Conservation (phyloP, 768 basidiomycete genomes). For the Russula foetens region DNA sequence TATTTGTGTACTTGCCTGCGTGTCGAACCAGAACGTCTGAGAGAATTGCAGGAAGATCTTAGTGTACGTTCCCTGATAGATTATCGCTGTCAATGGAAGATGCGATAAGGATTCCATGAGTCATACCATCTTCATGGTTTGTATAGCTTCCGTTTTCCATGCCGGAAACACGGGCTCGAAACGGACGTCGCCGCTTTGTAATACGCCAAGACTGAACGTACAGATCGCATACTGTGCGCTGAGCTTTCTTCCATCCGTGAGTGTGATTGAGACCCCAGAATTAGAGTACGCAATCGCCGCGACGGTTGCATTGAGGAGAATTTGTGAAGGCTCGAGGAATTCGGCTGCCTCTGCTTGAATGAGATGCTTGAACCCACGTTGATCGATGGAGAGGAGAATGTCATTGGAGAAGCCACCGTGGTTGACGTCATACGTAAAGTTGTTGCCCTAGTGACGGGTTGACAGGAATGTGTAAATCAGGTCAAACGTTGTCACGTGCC, state of each 20-base stretch:
- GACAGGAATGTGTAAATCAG: too few relatives aligned
- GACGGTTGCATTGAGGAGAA: slow-evolving; percentile 44
- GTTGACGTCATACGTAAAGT: slow-evolving; percentile 45
- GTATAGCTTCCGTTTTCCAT: slow-evolving; percentile 56
- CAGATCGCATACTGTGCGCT: slow-evolving; percentile 25
- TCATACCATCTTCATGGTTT: slow-evolving; percentile 49
- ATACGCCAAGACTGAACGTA: slow-evolving; percentile 43
- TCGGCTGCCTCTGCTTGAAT: slow-evolving; percentile 46
- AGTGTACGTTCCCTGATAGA: not conserved
- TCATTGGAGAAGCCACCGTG: slow-evolving; percentile 49
- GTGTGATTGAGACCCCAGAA: slow-evolving; percentile 37
- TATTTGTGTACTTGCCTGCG: slow-evolving; percentile 24
- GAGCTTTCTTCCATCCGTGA: slow-evolving; percentile 24
- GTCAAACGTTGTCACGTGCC: too few relatives aligned
- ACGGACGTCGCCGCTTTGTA: slow-evolving; percentile 29
- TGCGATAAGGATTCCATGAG: too few relatives aligned
- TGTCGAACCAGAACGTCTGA: slow-evolving; percentile 13
- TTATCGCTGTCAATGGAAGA: not conserved
- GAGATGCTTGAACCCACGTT: slow-evolving; percentile 49
- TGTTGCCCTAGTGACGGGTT: slow-evolving; percentile 38
- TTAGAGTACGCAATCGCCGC: slow-evolving; percentile 35
- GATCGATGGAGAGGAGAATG: slow-evolving; percentile 48
- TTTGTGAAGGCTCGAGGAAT: slow-evolving; percentile 40
- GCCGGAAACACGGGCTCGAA: slow-evolving; percentile 48
- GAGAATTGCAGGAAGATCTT: slow-evolving; percentile 13